Percentiles rank a stretch among this genome's conserved stretches.
Evolutionary conservation across 192 early-diverging fungal species (phyloP).

Genomic region (Backusella macrospora): DNA sequence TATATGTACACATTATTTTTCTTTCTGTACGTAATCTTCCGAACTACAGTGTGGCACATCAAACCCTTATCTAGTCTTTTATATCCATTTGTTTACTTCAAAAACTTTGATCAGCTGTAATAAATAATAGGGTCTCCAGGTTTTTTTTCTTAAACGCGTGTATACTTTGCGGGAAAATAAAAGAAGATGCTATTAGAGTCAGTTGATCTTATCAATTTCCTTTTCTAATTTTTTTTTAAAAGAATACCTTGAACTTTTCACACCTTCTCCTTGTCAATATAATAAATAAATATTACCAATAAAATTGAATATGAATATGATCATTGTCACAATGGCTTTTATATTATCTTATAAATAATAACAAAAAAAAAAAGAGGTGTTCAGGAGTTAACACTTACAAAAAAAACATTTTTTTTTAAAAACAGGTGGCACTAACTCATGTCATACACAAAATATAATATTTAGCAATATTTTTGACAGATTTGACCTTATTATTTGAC

Average conservation of each 20-base stretch:
- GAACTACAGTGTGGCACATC: not conserved
- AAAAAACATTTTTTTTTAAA: too few species aligned
- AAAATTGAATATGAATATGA: not conserved
- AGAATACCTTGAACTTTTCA: not conserved
- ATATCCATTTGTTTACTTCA: not conserved
- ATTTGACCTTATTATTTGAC: too few species aligned
- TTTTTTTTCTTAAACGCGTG: not conserved
- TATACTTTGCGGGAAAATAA: too few species aligned
- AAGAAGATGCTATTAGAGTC: not conserved
- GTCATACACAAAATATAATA: too few species aligned
- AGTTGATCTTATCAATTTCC: constrained; percentile 12
- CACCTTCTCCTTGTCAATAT: not conserved
- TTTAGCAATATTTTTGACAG: too few species aligned
- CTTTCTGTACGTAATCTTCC: not conserved
- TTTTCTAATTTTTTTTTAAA: not conserved
- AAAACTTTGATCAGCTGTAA: not conserved
- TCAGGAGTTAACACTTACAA: not conserved
- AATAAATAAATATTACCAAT: not conserved
- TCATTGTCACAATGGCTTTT: not conserved
- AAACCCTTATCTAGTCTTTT: not conserved
- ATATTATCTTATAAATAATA: not conserved
- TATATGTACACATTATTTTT: too few species aligned
- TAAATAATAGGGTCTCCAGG: constrained; percentile 5
- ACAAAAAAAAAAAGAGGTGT: not conserved
- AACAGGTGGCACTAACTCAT: too few species aligned